Evolutionary conservation across 441 rosid genomes (phyloP).

Genomic region (Heliophila coronopifolia): DNA sequence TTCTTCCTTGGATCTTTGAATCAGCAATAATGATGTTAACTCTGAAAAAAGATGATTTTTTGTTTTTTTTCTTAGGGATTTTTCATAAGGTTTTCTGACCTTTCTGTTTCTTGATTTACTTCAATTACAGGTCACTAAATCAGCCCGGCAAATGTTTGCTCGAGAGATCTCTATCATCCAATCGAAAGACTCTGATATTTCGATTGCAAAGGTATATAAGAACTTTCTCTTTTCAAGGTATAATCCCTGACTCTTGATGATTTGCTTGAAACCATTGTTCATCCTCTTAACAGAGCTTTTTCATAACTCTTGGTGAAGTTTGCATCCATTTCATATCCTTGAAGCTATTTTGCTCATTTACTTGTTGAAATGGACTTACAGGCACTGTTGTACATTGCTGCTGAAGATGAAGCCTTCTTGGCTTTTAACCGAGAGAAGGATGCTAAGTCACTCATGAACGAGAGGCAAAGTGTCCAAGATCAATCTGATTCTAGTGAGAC

Average conservation of each 20-base stretch:
- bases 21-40: conserved; percentile 2
- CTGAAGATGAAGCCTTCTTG: conserved; percentile 76
- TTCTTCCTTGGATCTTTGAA: conserved; percentile 19
- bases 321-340: neutral
- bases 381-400: conserved; percentile 75
- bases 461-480: conserved; percentile 37
- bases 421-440: conserved; percentile 53
- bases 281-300: neutral
- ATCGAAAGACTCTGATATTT: conserved; percentile 67
- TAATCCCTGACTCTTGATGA: conserved; percentile 26
- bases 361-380: conserved; percentile 27
- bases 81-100: conserved; percentile 12
- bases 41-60: neutral
- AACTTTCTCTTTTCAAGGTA: conserved; percentile 27
- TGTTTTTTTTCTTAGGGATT: neutral
- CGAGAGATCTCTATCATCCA: conserved; percentile 61
- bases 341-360: conserved; percentile 1
- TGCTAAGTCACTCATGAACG: conserved; percentile 41
- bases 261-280: conserved; percentile 17
- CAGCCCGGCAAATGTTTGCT: conserved; percentile 60
- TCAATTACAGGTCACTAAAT: conserved; percentile 44
- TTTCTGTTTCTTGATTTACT: conserved; percentile 14
- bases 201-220: conserved; percentile 63
- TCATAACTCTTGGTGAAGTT: neutral
- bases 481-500: conserved; percentile 34